Evolutionary conservation across 257 asterid species (phyloP), one percentile per base, ranked within the genome.

Genomic region (Solanum boliviense): DNA sequence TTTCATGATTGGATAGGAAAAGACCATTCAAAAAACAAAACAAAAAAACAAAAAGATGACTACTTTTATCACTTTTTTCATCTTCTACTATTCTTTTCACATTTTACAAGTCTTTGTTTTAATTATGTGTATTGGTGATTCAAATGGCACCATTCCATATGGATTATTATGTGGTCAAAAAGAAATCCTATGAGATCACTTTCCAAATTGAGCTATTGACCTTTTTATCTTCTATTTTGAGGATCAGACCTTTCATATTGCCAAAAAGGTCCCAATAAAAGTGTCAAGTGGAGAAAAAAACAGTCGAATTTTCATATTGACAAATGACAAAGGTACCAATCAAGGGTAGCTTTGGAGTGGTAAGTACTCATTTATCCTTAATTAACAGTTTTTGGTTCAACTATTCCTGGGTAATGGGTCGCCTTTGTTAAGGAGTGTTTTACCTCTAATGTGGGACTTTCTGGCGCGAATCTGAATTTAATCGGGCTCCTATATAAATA

Each of bases 151-250:
- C 78, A 62, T 85, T 44, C 65, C 39, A 62, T 36, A 34, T 84
- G 76, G 56, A 84, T 65, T 38, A 84, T 27, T 58, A 71, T 85
- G 34, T 65, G 81, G 81, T 85, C 87, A 67, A 85, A 84, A 79
- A 6, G 41, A 67, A 36, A 85, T 39, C 46, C 31, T n/a, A 27
- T 85, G 82, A 67, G 56, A 85, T 85, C 87, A 85, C 87, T 62
- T 39, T 85, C 82, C 15, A 41, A 85, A 67, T 85, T 81, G 82
- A 7, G 78, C 16, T 67, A 67, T 20, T 35, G 31, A 36, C n/a
- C 32, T 48, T 44, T 36, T 38, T 25, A 60, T 12, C 62, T 13
- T 25, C 20, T 84, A 84, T 10, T 85, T 67, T 65, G 29, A 67
- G 81, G 60, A 67, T 39, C 78, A 48, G 41, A 44, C 87, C 78